A percentile compares a stretch with the other conserved stretches of the same genome.
These are phyloP conservation scores for Backusella parvicylindrica DNA, from an alignment of 192 early-diverging fungal genomes.

Conservation along the genomic window DNA sequence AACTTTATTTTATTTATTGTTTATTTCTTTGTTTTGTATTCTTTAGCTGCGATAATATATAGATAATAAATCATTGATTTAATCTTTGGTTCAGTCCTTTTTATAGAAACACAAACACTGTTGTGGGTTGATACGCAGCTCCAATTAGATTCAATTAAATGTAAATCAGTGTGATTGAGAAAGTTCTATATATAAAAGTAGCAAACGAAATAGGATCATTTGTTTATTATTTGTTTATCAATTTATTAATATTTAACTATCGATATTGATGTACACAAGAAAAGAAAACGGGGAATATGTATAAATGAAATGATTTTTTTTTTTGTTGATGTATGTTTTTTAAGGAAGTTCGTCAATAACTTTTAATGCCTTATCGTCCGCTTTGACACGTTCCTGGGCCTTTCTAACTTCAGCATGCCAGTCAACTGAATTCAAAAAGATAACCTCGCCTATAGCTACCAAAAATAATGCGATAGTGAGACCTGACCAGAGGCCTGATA, in stretches of 20 bases:
- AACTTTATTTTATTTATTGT: background rate
- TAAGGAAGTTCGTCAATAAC: background rate
- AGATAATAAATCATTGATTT: no score
- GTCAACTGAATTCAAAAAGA: conserved; percentile 6
- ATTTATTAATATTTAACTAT: background rate
- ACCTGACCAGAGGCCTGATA: conserved; percentile 51
- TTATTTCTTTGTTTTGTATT: background rate
- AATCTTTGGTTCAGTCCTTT: no score
- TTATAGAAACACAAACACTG: no score
- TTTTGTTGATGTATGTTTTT: background rate
- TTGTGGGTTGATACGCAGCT: no score
- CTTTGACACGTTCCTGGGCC: background rate
- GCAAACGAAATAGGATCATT: background rate
- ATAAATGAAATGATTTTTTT: background rate
- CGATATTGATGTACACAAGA: background rate
- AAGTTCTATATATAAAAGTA: background rate
- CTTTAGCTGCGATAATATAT: no score
- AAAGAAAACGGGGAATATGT: background rate
- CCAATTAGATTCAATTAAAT: background rate
- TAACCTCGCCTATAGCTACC: background rate
- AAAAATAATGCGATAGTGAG: conserved; percentile 34
- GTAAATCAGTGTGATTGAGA: background rate
- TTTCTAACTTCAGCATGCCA: conserved; percentile 5
- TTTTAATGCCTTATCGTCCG: background rate
- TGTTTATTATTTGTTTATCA: background rate